Evolutionary conservation across 192 early-diverging fungal species (phyloP).

Genomic region (Entomortierella lignicola): DNA sequence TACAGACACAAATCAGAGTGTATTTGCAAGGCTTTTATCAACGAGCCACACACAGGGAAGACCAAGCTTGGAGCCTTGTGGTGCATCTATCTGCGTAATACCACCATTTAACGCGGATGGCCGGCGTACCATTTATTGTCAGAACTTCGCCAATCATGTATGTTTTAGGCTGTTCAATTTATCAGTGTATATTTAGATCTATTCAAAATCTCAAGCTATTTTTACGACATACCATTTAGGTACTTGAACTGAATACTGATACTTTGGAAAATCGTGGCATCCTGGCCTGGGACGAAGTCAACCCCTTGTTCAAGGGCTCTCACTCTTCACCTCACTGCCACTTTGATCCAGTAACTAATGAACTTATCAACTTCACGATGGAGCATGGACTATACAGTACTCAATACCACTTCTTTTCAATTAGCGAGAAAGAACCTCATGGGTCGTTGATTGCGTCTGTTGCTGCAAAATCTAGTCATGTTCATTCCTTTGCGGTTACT

Average conservation of each 20-base stretch:
- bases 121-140: slow-evolving; percentile 72
- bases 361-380: slow-evolving; percentile 81
- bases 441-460: slow-evolving; percentile 74
- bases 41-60: slow-evolving; percentile 66
- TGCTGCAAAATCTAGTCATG: slow-evolving; percentile 71
- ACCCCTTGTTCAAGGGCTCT: slow-evolving; percentile 71
- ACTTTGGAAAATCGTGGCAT: slow-evolving; percentile 72
- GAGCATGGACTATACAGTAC: slow-evolving; percentile 77
- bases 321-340: slow-evolving; percentile 77
- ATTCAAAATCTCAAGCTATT: slow-evolving; percentile 10
- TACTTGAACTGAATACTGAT: slow-evolving; percentile 76
- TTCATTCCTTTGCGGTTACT: slow-evolving; percentile 84
- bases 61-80: slow-evolving; percentile 76
- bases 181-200: slow-evolving; percentile 5
- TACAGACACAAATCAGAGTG: slow-evolving; percentile 77
- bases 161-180: neutral
- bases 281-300: slow-evolving; percentile 70
- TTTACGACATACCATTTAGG: slow-evolving; percentile 13
- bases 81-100: slow-evolving; percentile 65
- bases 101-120: slow-evolving; percentile 68
- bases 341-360: slow-evolving; percentile 74
- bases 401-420: slow-evolving; percentile 73
- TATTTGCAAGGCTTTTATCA: slow-evolving; percentile 70
- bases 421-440: slow-evolving; percentile 69
- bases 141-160: slow-evolving; percentile 76